Base-by-base conservation (phyloP, 106 monocot species). In the Dactylorhiza incarnata region DNA sequence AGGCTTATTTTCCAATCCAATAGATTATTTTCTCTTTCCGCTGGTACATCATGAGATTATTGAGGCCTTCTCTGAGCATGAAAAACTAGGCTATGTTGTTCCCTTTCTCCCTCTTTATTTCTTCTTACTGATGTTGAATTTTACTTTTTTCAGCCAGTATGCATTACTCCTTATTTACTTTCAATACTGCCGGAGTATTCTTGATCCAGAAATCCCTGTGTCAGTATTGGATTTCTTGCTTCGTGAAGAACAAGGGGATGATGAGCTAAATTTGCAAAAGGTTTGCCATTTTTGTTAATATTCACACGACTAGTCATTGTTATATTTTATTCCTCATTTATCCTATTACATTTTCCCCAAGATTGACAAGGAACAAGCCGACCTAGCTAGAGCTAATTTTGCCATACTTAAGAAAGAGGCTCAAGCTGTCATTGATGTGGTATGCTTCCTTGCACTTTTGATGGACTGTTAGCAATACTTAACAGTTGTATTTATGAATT, bases 101-200 rank as follows among this genome's bases (percentile, higher is more conserved):
- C 7, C 51, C 65, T 66, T 62, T 2, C 20, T 20, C 7, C 63
- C 7, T 24, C 15, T 23, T 51, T 76, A 20, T 46, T 77, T 6
- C 49, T 68, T 68, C 9, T 71, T 5, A 72, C n/a, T 72, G 48
- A 72, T 49, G 9, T 54, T 68, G 6, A 82, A 22, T 16, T 59
- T 24, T 75, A 45, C 46, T 48, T 75, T 24, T 63, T 85, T n/a
- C 77, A 97, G 97, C 29, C 94, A 87, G 73, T 97, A 91, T 89
- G 93, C 94, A 71, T 83, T 97, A 61, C 82, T 97, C 49, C 84
- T 97, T 25, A 89, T 87, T 78, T 97, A 94, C 73, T 93, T 97
- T 55, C 91, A 91, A 65, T 94, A 97, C 75, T 97, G 97, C 75
- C 86, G 73, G 26, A 94, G 91, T 84, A 87, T 94, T 54, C 86